Evolutionary conservation across 2,329 filamentous ascomycete genomes (phyloP), one percentile per base, ranked within the genome.

Genomic region (Keithomyces neogunnii): DNA sequence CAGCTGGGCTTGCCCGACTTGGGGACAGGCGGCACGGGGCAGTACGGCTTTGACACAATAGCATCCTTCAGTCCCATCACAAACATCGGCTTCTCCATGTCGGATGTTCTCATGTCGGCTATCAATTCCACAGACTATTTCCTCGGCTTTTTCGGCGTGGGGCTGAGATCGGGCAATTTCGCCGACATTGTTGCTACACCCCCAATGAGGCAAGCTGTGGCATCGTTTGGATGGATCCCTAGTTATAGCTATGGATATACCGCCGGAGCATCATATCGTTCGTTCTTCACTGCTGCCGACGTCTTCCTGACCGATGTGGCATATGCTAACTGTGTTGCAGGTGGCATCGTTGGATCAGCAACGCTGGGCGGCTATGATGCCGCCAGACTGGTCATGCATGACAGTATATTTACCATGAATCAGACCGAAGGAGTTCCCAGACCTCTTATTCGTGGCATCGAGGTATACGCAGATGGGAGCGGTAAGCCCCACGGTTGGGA

Each of bases 211-310:
- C 66, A 83, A 61, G 68, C 85, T 48, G 77, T 86, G 43, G 77
- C 82, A 60, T 66, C 74, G 9, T 73, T 77, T 51, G 77, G 78
- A 7, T 70, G 69, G 52, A 86, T 89, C 46, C 82, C 85, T 1
- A 89, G 86, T 63, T 74, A 88, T 55, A 87, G 84, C 42, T 89
- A 86, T 62, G 85, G 84, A 48, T 90, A 84, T 63, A 89, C 86
- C 3, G 86, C 86, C 40, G 87, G 87, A 13, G 85, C 85, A n/a
- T 77, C 77, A 55, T 89, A 89, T 61, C 76, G 83, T 84, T 69
- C 64, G 77, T 52, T 13, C n/a, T 19, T 19, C 19, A 19, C 19
- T 19, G 19, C 19, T 19, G 19, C 31, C 8, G 9, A 11, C 36
- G 19, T 44, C 29, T n/a, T 11, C 3, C 13, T 19, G 4, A 19